Conservation (phyloP, 257 asterid genomes). For the Solanum chiquidenum region DNA sequence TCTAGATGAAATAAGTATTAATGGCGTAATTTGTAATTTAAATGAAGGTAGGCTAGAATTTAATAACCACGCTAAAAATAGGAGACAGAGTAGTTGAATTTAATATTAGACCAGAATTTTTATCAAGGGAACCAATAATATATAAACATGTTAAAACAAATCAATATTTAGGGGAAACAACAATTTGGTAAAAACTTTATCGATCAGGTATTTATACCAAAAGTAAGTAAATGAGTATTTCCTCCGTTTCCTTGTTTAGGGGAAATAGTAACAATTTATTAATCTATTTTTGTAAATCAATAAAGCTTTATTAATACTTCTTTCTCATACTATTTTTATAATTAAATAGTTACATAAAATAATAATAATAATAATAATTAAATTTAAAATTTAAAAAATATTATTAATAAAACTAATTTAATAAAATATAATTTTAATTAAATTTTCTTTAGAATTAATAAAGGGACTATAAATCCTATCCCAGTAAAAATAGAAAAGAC, state of each 20-base stretch:
- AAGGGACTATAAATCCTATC: not conserved
- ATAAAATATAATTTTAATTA: no score
- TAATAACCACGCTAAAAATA: not conserved
- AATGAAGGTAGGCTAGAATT: not conserved
- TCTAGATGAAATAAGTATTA: not conserved
- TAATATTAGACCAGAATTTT: not conserved
- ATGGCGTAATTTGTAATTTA: not conserved
- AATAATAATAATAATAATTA: no score
- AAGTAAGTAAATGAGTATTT: not conserved
- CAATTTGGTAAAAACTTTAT: not conserved
- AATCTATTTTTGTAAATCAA: not conserved
- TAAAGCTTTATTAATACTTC: not conserved
- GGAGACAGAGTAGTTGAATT: not conserved
- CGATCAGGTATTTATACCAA: not conserved
- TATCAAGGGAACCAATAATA: not conserved
- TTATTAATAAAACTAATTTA: no score
- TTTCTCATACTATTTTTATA: no score
- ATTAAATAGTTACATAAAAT: no score
- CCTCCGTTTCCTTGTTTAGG: no score
- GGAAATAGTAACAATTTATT: not conserved
- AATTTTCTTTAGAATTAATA: not conserved
- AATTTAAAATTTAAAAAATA: no score
- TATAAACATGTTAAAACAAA: not conserved
- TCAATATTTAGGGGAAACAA: not conserved
- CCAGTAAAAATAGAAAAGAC: not conserved